These are phyloP conservation scores for Talaromyces pinophilus DNA, from an alignment of 2,329 filamentous ascomycete species.

Conservation along the genomic window DNA sequence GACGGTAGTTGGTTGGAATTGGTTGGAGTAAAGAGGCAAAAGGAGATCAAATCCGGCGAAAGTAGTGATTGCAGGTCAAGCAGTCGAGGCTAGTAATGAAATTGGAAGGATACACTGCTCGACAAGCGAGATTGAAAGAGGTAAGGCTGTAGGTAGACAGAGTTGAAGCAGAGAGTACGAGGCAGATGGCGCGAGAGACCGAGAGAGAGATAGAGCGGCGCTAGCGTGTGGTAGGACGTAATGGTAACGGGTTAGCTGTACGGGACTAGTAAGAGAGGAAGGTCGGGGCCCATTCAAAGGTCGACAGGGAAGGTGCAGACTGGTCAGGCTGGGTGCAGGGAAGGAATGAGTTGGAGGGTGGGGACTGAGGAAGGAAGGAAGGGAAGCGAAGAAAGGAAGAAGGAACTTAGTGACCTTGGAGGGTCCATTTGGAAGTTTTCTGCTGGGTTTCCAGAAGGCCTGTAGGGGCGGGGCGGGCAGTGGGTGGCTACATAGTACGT, in stretches of 20 bases:
- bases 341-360: slow-evolving; percentile 11
- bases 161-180: background rate
- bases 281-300: slow-evolving; percentile 9
- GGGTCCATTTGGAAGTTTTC: slow-evolving; percentile 20
- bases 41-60: background rate
- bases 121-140: background rate
- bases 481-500: slow-evolving; percentile 3
- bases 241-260: background rate
- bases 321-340: background rate
- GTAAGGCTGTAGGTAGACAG: background rate
- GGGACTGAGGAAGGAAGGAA: slow-evolving; percentile 3
- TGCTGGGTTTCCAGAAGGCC: slow-evolving; percentile 28
- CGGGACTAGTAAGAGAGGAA: slow-evolving; percentile 2
- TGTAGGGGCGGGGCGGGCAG: slow-evolving; percentile 26
- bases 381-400: too few species aligned
- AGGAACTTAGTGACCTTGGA: background rate
- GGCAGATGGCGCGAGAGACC: background rate
- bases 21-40: background rate
- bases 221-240: background rate
- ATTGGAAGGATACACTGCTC: background rate
- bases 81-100: slow-evolving; percentile 2
- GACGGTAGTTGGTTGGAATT: background rate
- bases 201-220: slow-evolving; percentile 3
- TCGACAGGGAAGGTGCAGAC: slow-evolving; percentile 12
- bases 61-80: background rate